Evolutionary conservation across 495 filamentous ascomycete species (phyloP), one percentile per base, ranked within the genome.

Genomic region (Penicillium daleae): DNA sequence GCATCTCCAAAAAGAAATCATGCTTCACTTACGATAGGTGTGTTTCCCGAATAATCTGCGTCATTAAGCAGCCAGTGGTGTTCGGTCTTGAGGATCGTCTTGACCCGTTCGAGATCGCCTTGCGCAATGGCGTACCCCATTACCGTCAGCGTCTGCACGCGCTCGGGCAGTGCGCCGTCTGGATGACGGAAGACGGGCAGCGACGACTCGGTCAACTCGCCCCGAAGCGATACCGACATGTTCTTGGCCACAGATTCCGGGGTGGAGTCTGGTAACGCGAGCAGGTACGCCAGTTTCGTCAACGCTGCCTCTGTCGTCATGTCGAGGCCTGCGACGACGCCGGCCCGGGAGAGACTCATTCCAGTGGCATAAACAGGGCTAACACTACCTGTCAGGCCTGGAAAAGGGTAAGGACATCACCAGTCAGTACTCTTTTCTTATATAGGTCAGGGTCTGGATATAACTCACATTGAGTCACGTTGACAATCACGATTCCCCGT

Each of bases 231-330:
- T 8, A 82, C 71, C 24, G 88, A 84, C 93, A 97, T 97, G 61
- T 85, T 81, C 49, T 78, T 72, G 1, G 85, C 80, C 7, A 97
- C 85, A 7, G 90, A 86, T 17, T 82, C 75, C 24, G 86, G 80
- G 0, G 80, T 78, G n/a, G 88, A 71, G 5, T 80, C 83, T 10
- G 88, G 89, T 2, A 86, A 68, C 2, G 92, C 91, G 8, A 99
- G 84, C 1, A 97, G 83, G 69, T 94, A 97, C 2, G 92, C 91
- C 12, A 99, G 82, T 77, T 99, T 99, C 1, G 95, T 96, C 62
- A 98, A 81, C 0, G 95, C 95, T 15, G 91, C 94, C 76, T 99
- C 95, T 15, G 91, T 90, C 0, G 95, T 99, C 80, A 99, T 83
- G 71, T 99, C 95, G 59, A 93, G 84, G 6, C 95, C 95, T 65